These are phyloP conservation scores for Leccinum olivaceopallidum DNA, from an alignment of 768 basidiomycete species.

Conservation along the genomic window DNA sequence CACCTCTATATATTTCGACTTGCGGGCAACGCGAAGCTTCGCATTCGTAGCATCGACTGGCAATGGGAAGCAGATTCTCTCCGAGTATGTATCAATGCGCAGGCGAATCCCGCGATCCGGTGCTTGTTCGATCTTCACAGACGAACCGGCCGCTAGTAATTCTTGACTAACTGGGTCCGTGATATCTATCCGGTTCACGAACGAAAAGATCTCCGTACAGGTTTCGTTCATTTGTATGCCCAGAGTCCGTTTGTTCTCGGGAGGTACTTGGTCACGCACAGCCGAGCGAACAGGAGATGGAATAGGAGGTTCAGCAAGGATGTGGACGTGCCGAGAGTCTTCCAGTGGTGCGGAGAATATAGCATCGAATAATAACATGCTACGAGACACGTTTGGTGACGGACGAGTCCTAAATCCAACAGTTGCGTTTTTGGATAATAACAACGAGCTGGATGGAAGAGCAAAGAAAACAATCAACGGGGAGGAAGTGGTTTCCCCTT, in stretches of 20 bases:
- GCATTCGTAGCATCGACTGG: slow-evolving; percentile 39
- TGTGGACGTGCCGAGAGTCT: slow-evolving; percentile 22
- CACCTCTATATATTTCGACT: slow-evolving; percentile 50
- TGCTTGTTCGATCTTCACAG: slow-evolving; percentile 19
- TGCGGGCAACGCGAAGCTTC: slow-evolving; percentile 51
- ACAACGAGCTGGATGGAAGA: slow-evolving; percentile 17
- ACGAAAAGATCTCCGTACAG: slow-evolving; percentile 16
- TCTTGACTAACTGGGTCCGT: slow-evolving; percentile 22
- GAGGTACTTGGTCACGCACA: not conserved
- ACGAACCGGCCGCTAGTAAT: slow-evolving; percentile 17
- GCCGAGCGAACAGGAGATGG: slow-evolving; percentile 5
- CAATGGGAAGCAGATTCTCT: slow-evolving; percentile 42
- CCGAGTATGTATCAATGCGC: slow-evolving; percentile 17
- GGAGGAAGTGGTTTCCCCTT: slow-evolving; percentile 17
- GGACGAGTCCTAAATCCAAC: slow-evolving; percentile 25
- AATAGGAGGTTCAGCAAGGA: slow-evolving; percentile 26
- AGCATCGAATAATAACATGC: slow-evolving; percentile 7
- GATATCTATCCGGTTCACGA: slow-evolving; percentile 24
- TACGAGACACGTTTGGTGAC: slow-evolving; percentile 7
- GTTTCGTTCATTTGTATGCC: slow-evolving; percentile 19
- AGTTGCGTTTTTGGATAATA: slow-evolving; percentile 12
- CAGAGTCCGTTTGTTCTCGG: slow-evolving; percentile 18
- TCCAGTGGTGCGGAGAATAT: slow-evolving; percentile 25
- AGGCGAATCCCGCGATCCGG: slow-evolving; percentile 4
- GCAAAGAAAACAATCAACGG: slow-evolving; percentile 29